Base-by-base conservation (phyloP, 192 early-diverging fungal genomes). In the Chytriomyces hyalinus region DNA sequence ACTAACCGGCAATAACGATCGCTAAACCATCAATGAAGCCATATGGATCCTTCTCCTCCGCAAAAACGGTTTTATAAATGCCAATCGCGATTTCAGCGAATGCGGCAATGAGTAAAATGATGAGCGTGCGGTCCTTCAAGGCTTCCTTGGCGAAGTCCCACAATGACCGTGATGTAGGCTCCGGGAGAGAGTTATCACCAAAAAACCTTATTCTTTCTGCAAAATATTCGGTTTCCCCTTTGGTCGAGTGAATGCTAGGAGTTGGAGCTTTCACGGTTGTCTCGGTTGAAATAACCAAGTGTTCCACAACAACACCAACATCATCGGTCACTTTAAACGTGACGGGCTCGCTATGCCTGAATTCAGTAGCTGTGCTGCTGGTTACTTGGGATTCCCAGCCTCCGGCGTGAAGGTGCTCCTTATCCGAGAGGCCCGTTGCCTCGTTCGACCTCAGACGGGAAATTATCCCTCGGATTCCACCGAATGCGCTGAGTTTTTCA, bases 101-200 rank as follows among this genome's bases (percentile, higher is more conserved):
- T 26, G 95, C 90, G 28, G 97, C 97, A 67, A 95, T 90, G 47
- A 89, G 92, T 77, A 98, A 82, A 82, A 97, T 87, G 65, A 97
- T 91, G 88, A 94, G 75, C 2, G 83, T 89, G 65, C 81, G 80
- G 76, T 89, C 87, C 59, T 84, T 77, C 47, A 89, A 67, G 6
- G 85, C 87, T 46, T 85, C 80, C 45, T 60, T 67, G 62, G 84
- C 77, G 69, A 87, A 85, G 48, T 65, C 79, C 50, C 82, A 63
- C 6, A 89, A 70, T 4, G 84, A 65, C 48, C 61, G 65, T 15
- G 50, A 51, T 17, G 66, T 44, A 51, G 82, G 69, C 57, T 81
- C 76, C 13, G 87, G 87, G 15, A 88, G 63, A 15, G 15, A 46
- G 81, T 88, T 88, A 48, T 69, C 67, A 46, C 85, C 84, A 73